These are phyloP conservation scores for Gnaphalium uliginosum DNA, from an alignment of 129 eudicot genomes.

Conservation along the genomic window DNA sequence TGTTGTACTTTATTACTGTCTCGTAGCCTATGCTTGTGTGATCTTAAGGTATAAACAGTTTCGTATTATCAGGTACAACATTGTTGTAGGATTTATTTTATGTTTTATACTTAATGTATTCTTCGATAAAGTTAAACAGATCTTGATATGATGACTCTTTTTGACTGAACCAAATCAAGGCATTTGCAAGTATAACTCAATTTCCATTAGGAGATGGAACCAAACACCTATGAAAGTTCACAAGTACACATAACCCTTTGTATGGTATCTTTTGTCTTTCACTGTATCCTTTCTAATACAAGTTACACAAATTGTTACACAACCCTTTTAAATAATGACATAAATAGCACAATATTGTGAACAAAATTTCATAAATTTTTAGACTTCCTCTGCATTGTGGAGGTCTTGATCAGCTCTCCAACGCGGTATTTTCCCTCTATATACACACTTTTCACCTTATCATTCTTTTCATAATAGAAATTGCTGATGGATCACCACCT, in stretches of 20 bases:
- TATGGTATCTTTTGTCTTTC: background rate
- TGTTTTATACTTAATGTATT: background rate
- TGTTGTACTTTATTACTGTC: background rate
- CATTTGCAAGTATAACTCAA: background rate
- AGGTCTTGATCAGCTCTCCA: background rate
- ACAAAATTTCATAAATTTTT: background rate
- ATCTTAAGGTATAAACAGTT: background rate
- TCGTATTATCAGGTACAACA: background rate
- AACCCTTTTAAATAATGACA: constrained; percentile 9
- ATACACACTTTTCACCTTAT: constrained; percentile 25
- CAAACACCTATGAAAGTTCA: background rate
- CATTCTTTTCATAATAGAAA: constrained; percentile 62
- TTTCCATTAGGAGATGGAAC: background rate
- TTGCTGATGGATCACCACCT: constrained; percentile 68
- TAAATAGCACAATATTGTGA: background rate
- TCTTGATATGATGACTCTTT: too few species aligned
- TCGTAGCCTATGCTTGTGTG: background rate
- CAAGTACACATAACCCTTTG: background rate
- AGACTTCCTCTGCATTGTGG: background rate
- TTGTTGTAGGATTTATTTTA: background rate
- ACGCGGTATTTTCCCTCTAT: constrained; percentile 20
- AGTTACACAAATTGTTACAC: constrained; percentile 5
- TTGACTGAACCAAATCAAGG: too few species aligned
- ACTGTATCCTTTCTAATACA: constrained; percentile 8
- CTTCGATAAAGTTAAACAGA: background rate